These are phyloP conservation scores for Hemileccinum impolitum DNA, from an alignment of 768 basidiomycete species.

Conservation along the genomic window DNA sequence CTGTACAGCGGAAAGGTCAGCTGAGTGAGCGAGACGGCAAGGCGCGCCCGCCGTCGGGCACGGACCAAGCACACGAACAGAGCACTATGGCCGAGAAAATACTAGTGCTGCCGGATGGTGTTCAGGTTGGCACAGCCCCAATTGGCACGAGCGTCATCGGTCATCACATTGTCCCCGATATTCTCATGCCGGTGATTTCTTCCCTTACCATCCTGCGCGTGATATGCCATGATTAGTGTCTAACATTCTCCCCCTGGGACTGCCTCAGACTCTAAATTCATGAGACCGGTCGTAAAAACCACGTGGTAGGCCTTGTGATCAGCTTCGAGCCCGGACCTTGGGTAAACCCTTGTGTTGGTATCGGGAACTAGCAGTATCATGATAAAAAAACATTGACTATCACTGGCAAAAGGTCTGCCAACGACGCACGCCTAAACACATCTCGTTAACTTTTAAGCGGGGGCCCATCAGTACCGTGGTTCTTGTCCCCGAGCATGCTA, in stretches of 20 bases:
- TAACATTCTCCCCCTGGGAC: not conserved
- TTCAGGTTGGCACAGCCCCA: too few species aligned
- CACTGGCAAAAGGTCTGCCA: too few species aligned
- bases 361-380: too few species aligned
- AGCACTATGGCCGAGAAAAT: too few species aligned
- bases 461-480: too few species aligned
- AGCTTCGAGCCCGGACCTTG: not conserved
- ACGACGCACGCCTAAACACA: not conserved
- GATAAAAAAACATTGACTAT: too few species aligned
- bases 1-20: conserved; percentile 1
- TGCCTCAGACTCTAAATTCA: too few species aligned
- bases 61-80: too few species aligned
- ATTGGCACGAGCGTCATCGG: not conserved
- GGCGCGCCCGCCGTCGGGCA: not conserved
- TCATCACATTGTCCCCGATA: not conserved
- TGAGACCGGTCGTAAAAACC: not conserved
- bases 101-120: too few species aligned
- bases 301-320: not conserved
- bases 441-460: not conserved
- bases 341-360: too few species aligned
- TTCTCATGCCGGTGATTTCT: conserved; percentile 8
- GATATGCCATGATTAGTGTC: not conserved
- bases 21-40: conserved; percentile 3
- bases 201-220: not conserved
- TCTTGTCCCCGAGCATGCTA: not conserved